A percentile compares a stretch with the other conserved stretches of the same genome.
phyloP scores from a whole-genome alignment of 1,139 yeast genomes.

The Suhomyces atakaporum region DNA sequence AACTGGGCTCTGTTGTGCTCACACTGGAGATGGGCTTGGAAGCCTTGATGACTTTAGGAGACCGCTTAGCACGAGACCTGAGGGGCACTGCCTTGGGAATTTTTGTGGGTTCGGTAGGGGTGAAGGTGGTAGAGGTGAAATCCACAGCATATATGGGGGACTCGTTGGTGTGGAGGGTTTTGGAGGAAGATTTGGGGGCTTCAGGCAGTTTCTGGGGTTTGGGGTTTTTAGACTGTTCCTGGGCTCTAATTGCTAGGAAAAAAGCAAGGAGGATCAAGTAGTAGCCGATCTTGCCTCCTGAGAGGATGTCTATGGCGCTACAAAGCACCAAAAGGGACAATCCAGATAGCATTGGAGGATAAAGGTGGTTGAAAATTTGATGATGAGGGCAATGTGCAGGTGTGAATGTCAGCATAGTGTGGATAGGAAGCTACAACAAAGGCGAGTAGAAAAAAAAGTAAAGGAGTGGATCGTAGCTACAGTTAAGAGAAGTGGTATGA shows the following conservation, averaged over 20 bases:
- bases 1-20: conserved; percentile 21
- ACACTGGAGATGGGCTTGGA: conserved; percentile 25
- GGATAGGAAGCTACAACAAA: too few relatives aligned
- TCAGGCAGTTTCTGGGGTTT: neutral
- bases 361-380: conserved; percentile 5
- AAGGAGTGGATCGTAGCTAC: too few relatives aligned
- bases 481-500: too few relatives aligned
- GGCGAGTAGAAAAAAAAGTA: too few relatives aligned
- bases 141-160: conserved; percentile 48
- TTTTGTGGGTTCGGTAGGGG: conserved; percentile 27
- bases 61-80: conserved; percentile 27
- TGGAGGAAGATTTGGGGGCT: conserved; percentile 1
- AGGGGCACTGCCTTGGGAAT: conserved; percentile 23
- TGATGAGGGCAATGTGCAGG: conserved; percentile 9
- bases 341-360: conserved; percentile 5
- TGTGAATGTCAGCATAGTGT: conserved; percentile 1
- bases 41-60: conserved; percentile 45
- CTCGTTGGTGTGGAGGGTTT: conserved; percentile 11
- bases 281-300: conserved; percentile 9
- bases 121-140: conserved; percentile 41
- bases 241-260: conserved; percentile 2
- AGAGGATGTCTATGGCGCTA: conserved; percentile 6
- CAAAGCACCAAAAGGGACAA: conserved; percentile 8
- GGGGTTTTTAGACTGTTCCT: neutral
- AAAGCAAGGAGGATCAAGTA: conserved; percentile 2